Evolutionary conservation across 1,139 yeast genomes (phyloP), one percentile per base, ranked within the genome.

Genomic region (Geotrichum phurueaensis): DNA sequence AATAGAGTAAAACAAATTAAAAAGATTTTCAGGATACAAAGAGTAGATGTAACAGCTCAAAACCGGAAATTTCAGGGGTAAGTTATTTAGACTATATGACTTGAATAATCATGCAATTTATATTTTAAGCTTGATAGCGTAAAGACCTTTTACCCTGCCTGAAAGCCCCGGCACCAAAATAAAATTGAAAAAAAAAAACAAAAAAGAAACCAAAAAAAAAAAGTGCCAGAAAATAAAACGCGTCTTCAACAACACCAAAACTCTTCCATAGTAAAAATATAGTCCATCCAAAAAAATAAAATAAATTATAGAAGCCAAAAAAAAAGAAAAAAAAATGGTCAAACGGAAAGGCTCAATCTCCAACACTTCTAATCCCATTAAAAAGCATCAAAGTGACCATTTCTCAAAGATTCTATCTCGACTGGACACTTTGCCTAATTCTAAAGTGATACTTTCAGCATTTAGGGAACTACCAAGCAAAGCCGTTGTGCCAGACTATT

Each of bases 401-500:
- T 51, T 54, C 20, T 51, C 52, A 12, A 54, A 45, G 25, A 47
- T 54, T 20, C 52, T 54, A 4, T 25, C 27, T 20, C 45, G 27
- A 13, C 52, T 54, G 23, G 51, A 54, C 15, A 22, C 43, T 15
- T 31, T 54, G 22, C 57, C 57, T 22, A 54, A 54, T 29, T 45
- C 56, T 7, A 47, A 51, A 29, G 36, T 45, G n/a, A 36, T 84
- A 36, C 79, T 80, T 23, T 78, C 78, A 22, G 84, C 87, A 59
- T 88, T 88, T 68, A 71, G 84, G 61, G 84, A 84, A 67, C 76
- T 89, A 51, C 97, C 96, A 2, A 80, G 87, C 49, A 86, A 83
- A 69, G 86, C 87, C 68, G 73, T 81, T 45, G 89, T 87, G 66
- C 95, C 97, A 0, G 96, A 89, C 68, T 91, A 91, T 72, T 89